A percentile compares a stretch with the other conserved stretches of the same genome.
Evolutionary conservation across 106 monocot species (phyloP).

Genomic region (Cymbidium sinense): DNA sequence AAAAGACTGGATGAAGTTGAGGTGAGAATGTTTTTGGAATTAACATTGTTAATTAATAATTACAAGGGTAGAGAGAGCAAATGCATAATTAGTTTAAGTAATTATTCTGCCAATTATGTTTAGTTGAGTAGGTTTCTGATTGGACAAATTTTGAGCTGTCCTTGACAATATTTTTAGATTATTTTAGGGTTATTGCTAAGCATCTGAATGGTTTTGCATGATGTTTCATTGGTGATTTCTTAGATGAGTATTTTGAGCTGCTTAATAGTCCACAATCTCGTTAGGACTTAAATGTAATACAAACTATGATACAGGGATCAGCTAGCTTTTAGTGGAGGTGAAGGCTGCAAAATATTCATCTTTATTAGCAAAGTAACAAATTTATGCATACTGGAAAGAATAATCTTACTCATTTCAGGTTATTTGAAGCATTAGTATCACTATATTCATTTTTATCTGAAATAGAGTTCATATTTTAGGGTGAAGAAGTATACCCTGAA

Average conservation of each 20-base stretch:
- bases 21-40: constrained; percentile 26
- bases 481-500: no score
- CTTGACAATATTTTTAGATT: no score
- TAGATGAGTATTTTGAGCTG: no score
- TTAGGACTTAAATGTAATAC: no score
- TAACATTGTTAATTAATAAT: background rate
- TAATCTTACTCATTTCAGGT: background rate
- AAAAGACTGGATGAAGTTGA: constrained; percentile 54
- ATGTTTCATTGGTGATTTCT: no score
- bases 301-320: background rate
- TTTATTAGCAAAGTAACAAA: background rate
- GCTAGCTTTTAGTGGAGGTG: background rate
- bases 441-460: no score
- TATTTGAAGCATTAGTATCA: background rate
- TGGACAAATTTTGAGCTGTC: no score
- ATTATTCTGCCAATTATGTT: background rate
- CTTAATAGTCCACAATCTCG: no score
- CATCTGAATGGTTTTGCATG: no score
- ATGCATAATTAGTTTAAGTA: background rate
- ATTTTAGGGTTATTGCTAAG: no score
- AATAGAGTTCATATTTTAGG: no score
- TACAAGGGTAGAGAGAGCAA: background rate
- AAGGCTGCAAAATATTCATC: background rate
- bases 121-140: background rate
- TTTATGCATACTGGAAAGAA: background rate